Percentiles rank a stretch among this genome's conserved stretches.
Conservation (phyloP, 2,329 filamentous ascomycete species). For the Fusarium clavum region DNA sequence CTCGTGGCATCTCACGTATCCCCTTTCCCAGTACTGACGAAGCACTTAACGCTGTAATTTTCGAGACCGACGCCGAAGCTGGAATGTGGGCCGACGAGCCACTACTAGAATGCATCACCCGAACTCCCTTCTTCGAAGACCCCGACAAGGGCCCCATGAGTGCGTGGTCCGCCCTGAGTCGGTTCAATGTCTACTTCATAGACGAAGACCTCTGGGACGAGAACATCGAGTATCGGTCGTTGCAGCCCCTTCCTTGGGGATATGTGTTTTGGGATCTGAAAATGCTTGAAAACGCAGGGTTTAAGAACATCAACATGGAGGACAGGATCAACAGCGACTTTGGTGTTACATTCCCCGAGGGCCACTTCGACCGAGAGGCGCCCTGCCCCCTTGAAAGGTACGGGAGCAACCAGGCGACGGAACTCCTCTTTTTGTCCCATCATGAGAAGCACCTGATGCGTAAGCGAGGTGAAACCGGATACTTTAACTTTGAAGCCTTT, state of each 20-base stretch:
- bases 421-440: too few relatives aligned
- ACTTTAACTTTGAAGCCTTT: too few relatives aligned
- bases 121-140: slow-evolving; percentile 20
- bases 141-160: slow-evolving; percentile 3
- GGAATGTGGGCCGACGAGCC: background rate
- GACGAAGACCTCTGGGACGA: too few relatives aligned
- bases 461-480: too few relatives aligned
- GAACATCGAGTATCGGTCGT: too few relatives aligned
- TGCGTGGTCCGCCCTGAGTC: slow-evolving; percentile 3
- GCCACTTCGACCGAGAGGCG: too few relatives aligned
- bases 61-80: background rate
- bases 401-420: background rate
- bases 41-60: too few relatives aligned
- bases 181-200: background rate
- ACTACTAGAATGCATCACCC: slow-evolving; percentile 1
- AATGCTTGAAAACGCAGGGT: slow-evolving; percentile 6
- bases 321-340: background rate
- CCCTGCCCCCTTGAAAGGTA: background rate
- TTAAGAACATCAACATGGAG: background rate
- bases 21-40: slow-evolving; percentile 1
- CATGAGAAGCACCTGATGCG: too few relatives aligned
- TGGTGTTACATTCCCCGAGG: too few relatives aligned
- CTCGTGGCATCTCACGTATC: background rate
- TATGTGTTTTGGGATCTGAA: slow-evolving; percentile 27
- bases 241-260: background rate